Evolutionary conservation across 2,329 filamentous ascomycete species (phyloP).

Genomic region (Myriosclerotinia scirpicola): DNA sequence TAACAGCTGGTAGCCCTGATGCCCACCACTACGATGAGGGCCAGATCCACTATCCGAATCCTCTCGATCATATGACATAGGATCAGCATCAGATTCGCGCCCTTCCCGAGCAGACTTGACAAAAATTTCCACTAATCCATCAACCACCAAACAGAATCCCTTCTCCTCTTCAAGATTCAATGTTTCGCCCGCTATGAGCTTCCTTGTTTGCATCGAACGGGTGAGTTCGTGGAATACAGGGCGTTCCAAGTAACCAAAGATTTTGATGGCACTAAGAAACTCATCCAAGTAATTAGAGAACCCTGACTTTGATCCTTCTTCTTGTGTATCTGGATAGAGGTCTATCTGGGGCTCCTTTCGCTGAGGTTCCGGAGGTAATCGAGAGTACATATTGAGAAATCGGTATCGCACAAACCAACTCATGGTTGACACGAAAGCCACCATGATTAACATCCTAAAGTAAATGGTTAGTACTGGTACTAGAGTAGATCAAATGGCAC

Average conservation of each 20-base stretch:
- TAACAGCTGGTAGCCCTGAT: slow-evolving; percentile 88
- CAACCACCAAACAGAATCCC: slow-evolving; percentile 95
- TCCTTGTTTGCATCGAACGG: slow-evolving; percentile 95
- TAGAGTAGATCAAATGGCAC: slow-evolving; percentile 37
- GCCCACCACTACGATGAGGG: slow-evolving; percentile 55
- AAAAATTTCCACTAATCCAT: slow-evolving; percentile 95
- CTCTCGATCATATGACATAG: slow-evolving; percentile 46
- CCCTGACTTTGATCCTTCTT: slow-evolving; percentile 84
- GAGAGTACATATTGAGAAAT: slow-evolving; percentile 95
- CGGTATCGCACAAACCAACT: slow-evolving; percentile 96
- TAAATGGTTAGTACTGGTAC: slow-evolving; percentile 29
- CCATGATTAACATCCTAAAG: slow-evolving; percentile 69
- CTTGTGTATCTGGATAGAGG: slow-evolving; percentile 89
- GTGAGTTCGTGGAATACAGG: slow-evolving; percentile 98
- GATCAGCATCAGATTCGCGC: slow-evolving; percentile 44
- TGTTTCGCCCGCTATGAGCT: slow-evolving; percentile 94
- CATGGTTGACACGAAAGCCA: slow-evolving; percentile 75
- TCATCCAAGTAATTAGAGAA: slow-evolving; percentile 97
- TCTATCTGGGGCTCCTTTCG: slow-evolving; percentile 95
- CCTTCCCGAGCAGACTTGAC: slow-evolving; percentile 77
- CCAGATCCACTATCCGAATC: slow-evolving; percentile 71
- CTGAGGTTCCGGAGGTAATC: slow-evolving; percentile 89
- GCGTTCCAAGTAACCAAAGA: slow-evolving; percentile 94
- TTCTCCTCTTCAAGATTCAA: slow-evolving; percentile 95
- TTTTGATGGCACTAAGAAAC: slow-evolving; percentile 97